Percentiles rank a stretch among this genome's conserved stretches.
Evolutionary conservation across 1,139 yeast genomes (phyloP).

Genomic region (Scheffersomyces segobiensis): DNA sequence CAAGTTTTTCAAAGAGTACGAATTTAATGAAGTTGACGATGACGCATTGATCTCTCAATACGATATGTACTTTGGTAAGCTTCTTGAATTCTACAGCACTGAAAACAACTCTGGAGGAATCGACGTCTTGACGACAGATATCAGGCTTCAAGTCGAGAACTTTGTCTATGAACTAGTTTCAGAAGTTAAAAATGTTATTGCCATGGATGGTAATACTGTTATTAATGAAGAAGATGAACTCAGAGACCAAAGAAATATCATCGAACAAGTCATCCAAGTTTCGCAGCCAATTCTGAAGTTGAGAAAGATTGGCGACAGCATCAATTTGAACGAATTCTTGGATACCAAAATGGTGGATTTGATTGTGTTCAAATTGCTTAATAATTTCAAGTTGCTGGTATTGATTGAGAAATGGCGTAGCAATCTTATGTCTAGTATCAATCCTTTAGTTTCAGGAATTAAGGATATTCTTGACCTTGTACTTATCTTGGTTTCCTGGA

Average conservation of each 20-base stretch:
- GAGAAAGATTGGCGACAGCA: slow-evolving; percentile 26
- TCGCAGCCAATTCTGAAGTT: slow-evolving; percentile 25
- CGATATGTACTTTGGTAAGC: slow-evolving; percentile 17
- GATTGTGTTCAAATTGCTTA: neutral
- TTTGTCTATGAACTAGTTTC: slow-evolving; percentile 23
- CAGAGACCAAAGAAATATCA: slow-evolving; percentile 17
- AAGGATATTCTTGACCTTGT: slow-evolving; percentile 24
- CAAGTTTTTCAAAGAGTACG: slow-evolving; percentile 23
- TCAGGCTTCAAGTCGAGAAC: slow-evolving; percentile 26
- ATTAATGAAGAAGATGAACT: slow-evolving; percentile 12
- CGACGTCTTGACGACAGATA: slow-evolving; percentile 19
- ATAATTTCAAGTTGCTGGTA: neutral
- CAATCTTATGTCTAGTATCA: neutral
- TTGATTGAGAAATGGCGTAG: neutral
- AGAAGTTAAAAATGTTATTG: slow-evolving; percentile 16
- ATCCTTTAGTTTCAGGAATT: slow-evolving; percentile 9
- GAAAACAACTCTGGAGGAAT: slow-evolving; percentile 9
- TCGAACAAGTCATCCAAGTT: slow-evolving; percentile 15
- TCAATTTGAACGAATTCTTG: slow-evolving; percentile 19
- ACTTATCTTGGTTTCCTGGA: slow-evolving; percentile 33
- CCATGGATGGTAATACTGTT: slow-evolving; percentile 3
- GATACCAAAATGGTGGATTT: neutral
- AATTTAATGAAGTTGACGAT: slow-evolving; percentile 8
- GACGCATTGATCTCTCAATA: slow-evolving; percentile 11
- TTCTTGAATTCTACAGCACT: slow-evolving; percentile 9